Conservation (phyloP, 2,329 filamentous ascomycete genomes). For the Drechslera avenae region DNA sequence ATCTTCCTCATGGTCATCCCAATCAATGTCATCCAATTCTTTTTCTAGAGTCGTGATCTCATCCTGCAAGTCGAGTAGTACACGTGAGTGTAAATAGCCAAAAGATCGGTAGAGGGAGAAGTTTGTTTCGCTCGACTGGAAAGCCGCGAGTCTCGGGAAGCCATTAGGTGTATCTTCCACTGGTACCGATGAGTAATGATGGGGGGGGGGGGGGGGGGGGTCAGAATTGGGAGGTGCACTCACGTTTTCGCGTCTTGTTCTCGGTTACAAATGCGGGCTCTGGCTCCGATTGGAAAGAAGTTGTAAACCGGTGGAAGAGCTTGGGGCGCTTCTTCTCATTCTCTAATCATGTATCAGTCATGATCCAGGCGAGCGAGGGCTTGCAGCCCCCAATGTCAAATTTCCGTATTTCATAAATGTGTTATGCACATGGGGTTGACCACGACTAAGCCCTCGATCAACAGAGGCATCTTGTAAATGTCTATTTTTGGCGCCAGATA, state of each 20-base stretch:
- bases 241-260: slow-evolving; percentile 41
- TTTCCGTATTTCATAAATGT: neutral
- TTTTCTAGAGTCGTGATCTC: slow-evolving; percentile 46
- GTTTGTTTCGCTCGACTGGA: slow-evolving; percentile 49
- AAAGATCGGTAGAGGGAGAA: slow-evolving; percentile 51
- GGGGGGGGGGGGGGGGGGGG: no score
- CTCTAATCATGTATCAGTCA: slow-evolving; percentile 24
- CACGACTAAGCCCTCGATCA: neutral
- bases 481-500: neutral
- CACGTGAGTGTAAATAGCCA: slow-evolving; percentile 47
- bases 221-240: slow-evolving; percentile 8
- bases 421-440: slow-evolving; percentile 1
- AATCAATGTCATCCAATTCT: slow-evolving; percentile 46
- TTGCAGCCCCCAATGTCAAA: neutral
- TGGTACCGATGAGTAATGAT: slow-evolving; percentile 16
- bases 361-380: neutral
- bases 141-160: slow-evolving; percentile 47
- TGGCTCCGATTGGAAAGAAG: slow-evolving; percentile 36
- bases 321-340: slow-evolving; percentile 31
- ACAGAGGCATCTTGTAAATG: neutral
- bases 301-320: slow-evolving; percentile 35
- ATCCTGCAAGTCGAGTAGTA: slow-evolving; percentile 47
- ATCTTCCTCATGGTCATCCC: slow-evolving; percentile 34
- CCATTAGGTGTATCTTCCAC: slow-evolving; percentile 49
- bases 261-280: slow-evolving; percentile 40